These are phyloP conservation scores for Monosporascus sp. DNA, from an alignment of 2,329 filamentous ascomycete genomes.

Conservation along the genomic window DNA sequence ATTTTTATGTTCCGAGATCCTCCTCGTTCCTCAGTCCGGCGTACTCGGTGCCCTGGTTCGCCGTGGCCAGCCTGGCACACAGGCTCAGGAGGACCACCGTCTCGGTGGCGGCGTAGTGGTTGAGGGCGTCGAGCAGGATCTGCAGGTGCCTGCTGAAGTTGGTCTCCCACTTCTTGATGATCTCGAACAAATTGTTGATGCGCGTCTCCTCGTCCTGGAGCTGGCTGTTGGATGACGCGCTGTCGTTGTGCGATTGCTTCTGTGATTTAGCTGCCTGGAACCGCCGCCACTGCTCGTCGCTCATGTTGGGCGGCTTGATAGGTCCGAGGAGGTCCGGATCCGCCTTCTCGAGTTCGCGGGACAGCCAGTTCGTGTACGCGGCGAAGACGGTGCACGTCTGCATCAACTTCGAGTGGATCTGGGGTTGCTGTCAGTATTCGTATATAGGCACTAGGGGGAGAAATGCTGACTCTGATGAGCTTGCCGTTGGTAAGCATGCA, in stretches of 20 bases:
- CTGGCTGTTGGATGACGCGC: constrained; percentile 31
- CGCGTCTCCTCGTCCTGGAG: constrained; percentile 38
- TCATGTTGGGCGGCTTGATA: constrained; percentile 54
- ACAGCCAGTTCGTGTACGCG: constrained; percentile 80
- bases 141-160: constrained; percentile 91
- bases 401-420: constrained; percentile 98
- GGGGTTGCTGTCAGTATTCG: constrained; percentile 14
- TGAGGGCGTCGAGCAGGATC: constrained; percentile 88
- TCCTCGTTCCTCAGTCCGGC: constrained; percentile 56
- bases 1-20: constrained; percentile 31
- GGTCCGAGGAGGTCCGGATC: constrained; percentile 69
- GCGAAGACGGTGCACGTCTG: constrained; percentile 94
- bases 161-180: constrained; percentile 84
- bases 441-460: constrained; percentile 2
- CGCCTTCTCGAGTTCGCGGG: constrained; percentile 75
- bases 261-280: constrained; percentile 47
- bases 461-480: constrained; percentile 67
- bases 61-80: constrained; percentile 75
- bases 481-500: constrained; percentile 99
- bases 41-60: constrained; percentile 69
- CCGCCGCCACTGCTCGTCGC: constrained; percentile 53
- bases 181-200: constrained; percentile 77
- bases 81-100: constrained; percentile 89
- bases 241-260: constrained; percentile 25
- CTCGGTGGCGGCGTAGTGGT: constrained; percentile 96